A percentile compares a stretch with the other conserved stretches of the same genome.
Evolutionary conservation across 148 eudicot genomes (phyloP).

Genomic region (Silene latifolia): DNA sequence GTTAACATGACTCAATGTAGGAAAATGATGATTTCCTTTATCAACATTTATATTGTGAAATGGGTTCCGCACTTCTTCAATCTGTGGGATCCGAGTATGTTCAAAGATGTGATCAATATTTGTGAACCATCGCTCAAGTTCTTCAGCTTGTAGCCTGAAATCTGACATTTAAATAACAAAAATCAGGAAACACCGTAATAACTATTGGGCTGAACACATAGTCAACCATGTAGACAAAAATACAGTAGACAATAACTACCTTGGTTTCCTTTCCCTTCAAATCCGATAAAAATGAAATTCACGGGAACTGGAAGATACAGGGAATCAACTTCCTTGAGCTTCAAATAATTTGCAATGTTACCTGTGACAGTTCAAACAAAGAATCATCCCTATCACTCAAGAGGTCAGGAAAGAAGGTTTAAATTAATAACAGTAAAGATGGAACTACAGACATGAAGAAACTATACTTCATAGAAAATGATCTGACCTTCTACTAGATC

Average conservation of each 20-base stretch:
- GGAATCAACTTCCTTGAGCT: slow-evolving; percentile 88
- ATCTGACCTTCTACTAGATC: not conserved
- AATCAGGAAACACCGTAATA: not conserved
- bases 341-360: slow-evolving; percentile 70
- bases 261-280: slow-evolving; percentile 89
- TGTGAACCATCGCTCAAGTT: slow-evolving; percentile 94
- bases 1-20: slow-evolving; percentile 71
- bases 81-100: slow-evolving; percentile 71
- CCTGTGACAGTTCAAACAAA: slow-evolving; percentile 42
- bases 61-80: slow-evolving; percentile 72
- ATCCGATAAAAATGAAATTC: slow-evolving; percentile 87
- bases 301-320: slow-evolving; percentile 88
- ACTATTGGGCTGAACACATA: slow-evolving; percentile 4
- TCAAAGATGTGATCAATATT: slow-evolving; percentile 95
- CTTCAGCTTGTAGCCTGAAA: slow-evolving; percentile 73
- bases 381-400: slow-evolving; percentile 4
- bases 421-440: not conserved
- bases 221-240: slow-evolving; percentile 7
- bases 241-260: slow-evolving; percentile 38
- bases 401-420: not conserved
- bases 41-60: slow-evolving; percentile 75
- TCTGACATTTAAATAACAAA: slow-evolving; percentile 37
- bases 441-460: not conserved
- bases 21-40: slow-evolving; percentile 63
- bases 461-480: not conserved